A percentile compares a stretch with the other conserved stretches of the same genome.
These are phyloP conservation scores for Nemania serpens DNA, from an alignment of 2,329 filamentous ascomycete genomes.

Conservation along the genomic window DNA sequence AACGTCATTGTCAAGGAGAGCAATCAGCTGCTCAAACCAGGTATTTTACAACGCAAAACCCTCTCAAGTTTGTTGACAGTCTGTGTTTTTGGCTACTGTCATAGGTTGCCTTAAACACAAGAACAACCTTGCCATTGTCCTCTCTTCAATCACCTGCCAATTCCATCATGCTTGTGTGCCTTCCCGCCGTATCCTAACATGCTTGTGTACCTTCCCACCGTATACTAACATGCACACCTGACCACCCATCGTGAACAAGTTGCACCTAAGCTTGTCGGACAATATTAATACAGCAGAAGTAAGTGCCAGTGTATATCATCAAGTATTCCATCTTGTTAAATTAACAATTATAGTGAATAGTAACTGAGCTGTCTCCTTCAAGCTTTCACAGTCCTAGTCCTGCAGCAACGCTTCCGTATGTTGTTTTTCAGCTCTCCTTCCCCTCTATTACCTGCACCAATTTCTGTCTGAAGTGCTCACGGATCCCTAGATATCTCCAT, in stretches of 20 bases:
- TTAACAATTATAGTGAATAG: background rate
- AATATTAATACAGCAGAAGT: background rate
- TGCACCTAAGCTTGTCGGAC: background rate
- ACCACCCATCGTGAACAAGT: background rate
- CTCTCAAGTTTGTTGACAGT: too few relatives aligned
- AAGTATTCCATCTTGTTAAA: background rate
- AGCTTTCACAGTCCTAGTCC: background rate
- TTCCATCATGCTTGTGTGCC: background rate
- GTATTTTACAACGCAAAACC: background rate
- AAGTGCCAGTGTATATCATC: background rate
- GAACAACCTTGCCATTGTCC: background rate
- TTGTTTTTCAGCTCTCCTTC: too few relatives aligned
- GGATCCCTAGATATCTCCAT: too few relatives aligned
- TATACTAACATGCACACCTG: background rate
- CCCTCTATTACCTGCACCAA: background rate
- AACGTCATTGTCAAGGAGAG: background rate
- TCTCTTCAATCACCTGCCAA: background rate
- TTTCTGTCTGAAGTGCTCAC: background rate
- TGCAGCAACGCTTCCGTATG: background rate
- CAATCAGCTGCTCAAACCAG: background rate
- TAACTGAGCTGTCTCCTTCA: background rate
- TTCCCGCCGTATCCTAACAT: background rate
- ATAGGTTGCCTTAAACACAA: background rate
- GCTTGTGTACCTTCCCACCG: background rate
- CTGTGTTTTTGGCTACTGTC: background rate